A percentile compares a stretch with the other conserved stretches of the same genome.
These are phyloP conservation scores for Phytophthora ohioensis DNA, from an alignment of 352 stramenopile species.

Conservation along the genomic window DNA sequence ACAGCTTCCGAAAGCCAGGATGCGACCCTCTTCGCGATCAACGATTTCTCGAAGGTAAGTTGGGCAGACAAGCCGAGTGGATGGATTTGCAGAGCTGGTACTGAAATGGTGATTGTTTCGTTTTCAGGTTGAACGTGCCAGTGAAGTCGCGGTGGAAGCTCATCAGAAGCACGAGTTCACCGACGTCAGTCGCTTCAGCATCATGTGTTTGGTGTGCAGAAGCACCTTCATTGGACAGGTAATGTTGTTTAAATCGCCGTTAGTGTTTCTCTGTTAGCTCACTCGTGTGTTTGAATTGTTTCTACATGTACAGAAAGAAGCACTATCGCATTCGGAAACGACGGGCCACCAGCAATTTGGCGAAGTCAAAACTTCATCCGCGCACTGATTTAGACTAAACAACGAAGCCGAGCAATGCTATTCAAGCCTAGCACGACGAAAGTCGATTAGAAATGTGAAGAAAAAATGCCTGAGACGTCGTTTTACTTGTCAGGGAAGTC, in stretches of 20 bases:
- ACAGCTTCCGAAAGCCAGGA: constrained; percentile 62
- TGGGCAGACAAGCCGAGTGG: background rate
- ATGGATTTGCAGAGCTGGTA: background rate
- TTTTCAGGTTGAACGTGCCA: constrained; percentile 70
- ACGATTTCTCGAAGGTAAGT: constrained; percentile 83
- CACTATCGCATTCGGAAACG: constrained; percentile 62
- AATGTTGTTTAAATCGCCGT: background rate
- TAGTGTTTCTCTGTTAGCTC: background rate
- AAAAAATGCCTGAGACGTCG: background rate
- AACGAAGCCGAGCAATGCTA: constrained; percentile 3
- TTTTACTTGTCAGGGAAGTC: constrained; percentile 38
- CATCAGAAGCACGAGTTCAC: constrained; percentile 90
- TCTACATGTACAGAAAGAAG: constrained; percentile 52
- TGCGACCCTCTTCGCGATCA: constrained; percentile 78
- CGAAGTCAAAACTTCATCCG: constrained; percentile 53
- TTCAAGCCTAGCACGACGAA: constrained; percentile 8
- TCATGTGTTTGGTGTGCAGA: constrained; percentile 76
- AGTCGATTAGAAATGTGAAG: constrained; percentile 13
- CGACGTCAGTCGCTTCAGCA: constrained; percentile 75
- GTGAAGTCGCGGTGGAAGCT: constrained; percentile 82
- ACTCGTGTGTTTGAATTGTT: constrained; percentile 7
- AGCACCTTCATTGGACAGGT: constrained; percentile 75
- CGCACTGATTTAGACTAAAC: constrained; percentile 18
- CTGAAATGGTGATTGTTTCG: background rate
- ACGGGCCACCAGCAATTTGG: constrained; percentile 83